Evolutionary conservation across 2,329 filamentous ascomycete species (phyloP).

Genomic region (Sphaerulina musiva): DNA sequence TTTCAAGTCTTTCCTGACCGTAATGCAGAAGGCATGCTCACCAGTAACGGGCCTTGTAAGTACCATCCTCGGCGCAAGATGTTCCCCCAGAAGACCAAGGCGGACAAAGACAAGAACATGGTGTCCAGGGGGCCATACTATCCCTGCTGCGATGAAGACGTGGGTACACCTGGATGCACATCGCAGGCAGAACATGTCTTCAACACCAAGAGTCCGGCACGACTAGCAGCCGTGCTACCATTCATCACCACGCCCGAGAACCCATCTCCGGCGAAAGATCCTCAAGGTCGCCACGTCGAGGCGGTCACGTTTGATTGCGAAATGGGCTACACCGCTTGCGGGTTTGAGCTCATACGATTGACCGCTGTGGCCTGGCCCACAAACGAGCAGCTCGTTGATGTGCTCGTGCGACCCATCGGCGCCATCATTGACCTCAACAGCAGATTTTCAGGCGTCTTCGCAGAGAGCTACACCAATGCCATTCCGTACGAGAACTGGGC

Average conservation of each 20-base stretch:
- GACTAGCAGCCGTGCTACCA: conserved; percentile 70
- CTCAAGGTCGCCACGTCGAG: conserved; percentile 33
- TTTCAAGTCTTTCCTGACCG: conserved; percentile 92
- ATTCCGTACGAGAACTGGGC: conserved; percentile 44
- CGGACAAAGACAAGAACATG: conserved; percentile 49
- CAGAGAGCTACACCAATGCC: conserved; percentile 68
- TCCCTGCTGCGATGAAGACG: conserved; percentile 68
- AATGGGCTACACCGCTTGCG: conserved; percentile 89
- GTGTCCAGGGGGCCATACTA: conserved; percentile 54
- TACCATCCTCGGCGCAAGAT: conserved; percentile 73
- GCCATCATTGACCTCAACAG: conserved; percentile 87
- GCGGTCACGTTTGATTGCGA: conserved; percentile 91
- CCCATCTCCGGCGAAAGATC: conserved; percentile 40
- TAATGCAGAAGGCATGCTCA: conserved; percentile 67
- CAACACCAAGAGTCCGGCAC: conserved; percentile 68
- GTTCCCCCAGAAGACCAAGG: conserved; percentile 50
- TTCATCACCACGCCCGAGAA: conserved; percentile 73
- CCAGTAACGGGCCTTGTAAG: conserved; percentile 68
- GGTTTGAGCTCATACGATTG: conserved; percentile 81
- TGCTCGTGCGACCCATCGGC: conserved; percentile 77
- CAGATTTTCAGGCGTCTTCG: conserved; percentile 78
- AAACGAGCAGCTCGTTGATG: conserved; percentile 68
- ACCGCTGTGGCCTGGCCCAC: conserved; percentile 84
- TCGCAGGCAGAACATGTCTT: conserved; percentile 72
- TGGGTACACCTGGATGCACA: conserved; percentile 74